Conservation (phyloP, 192 early-diverging fungal species). For the Coemansia sp. region DNA sequence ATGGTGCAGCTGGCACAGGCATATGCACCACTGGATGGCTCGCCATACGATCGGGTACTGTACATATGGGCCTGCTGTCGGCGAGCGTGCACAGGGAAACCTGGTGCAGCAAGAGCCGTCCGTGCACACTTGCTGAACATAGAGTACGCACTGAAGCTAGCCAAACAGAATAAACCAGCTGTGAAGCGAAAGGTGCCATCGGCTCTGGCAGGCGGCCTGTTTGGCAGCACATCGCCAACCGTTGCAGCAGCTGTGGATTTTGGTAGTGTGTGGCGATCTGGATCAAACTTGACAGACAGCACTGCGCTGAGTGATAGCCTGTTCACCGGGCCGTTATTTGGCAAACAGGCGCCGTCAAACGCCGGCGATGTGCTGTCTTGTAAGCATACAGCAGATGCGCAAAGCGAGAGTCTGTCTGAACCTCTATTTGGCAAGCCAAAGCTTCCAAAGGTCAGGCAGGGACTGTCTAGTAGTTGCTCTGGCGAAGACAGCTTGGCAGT, state of each 20-base stretch:
- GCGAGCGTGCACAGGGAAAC: conserved; percentile 67
- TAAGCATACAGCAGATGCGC: background rate
- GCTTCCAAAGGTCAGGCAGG: background rate
- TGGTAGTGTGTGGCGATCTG: conserved; percentile 46
- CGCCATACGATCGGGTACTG: conserved; percentile 68
- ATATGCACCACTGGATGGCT: conserved; percentile 70
- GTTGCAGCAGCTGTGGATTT: conserved; percentile 17
- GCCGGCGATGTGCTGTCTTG: no score
- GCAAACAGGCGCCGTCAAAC: background rate
- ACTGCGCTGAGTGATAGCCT: background rate
- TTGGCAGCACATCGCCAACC: background rate
- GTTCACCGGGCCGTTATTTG: conserved; percentile 33
- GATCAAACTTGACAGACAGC: background rate
- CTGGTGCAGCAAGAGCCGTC: conserved; percentile 59
- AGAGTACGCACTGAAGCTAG: conserved; percentile 24
- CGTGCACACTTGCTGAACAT: conserved; percentile 65
- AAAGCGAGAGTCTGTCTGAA: background rate
- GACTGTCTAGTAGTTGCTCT: background rate
- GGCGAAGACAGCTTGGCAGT: background rate
- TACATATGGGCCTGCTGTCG: conserved; percentile 83
- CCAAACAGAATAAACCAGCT: background rate
- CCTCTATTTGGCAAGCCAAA: background rate
- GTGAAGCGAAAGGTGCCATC: background rate
- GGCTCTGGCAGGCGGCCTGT: background rate
- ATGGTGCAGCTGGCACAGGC: conserved; percentile 74